Percentiles rank a stretch among this genome's conserved stretches.
Evolutionary conservation across 1,284 basidiomycete species (phyloP).

Genomic region (Tilletia caries): DNA sequence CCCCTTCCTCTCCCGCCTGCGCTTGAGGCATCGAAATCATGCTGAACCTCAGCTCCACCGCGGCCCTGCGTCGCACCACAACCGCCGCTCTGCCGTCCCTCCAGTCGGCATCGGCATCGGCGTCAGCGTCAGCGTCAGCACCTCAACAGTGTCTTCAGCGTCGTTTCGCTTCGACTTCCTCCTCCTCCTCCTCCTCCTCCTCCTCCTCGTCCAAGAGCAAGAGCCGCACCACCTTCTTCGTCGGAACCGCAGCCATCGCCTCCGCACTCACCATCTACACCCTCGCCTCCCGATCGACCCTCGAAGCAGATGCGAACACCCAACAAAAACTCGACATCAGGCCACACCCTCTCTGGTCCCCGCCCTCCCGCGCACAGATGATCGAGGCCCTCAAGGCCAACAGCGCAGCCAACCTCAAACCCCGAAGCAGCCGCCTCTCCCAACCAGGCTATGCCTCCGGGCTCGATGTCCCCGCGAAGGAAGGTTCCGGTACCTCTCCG

Average conservation of each 20-base stretch:
- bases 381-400: constrained; percentile 48
- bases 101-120: neutral
- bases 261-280: constrained; percentile 4
- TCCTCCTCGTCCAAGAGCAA: neutral
- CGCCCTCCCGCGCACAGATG: constrained; percentile 52
- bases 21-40: neutral
- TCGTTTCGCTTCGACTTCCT: neutral
- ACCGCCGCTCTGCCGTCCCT: no score
- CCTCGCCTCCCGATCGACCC: neutral
- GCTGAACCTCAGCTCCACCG: neutral
- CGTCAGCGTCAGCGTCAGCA: neutral
- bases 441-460: neutral
- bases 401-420: constrained; percentile 20
- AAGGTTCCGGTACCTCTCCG: neutral
- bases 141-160: no score
- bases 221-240: neutral
- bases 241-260: neutral
- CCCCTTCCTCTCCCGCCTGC: neutral
- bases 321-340: constrained; percentile 12
- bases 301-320: neutral
- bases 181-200: constrained; percentile 4
- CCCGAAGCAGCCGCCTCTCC: constrained; percentile 3
- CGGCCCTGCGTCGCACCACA: neutral
- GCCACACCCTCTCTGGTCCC: constrained; percentile 44
- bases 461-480: neutral